Conservation (phyloP, 2,329 filamentous ascomycete genomes). For the Hypoxylon sp. region DNA sequence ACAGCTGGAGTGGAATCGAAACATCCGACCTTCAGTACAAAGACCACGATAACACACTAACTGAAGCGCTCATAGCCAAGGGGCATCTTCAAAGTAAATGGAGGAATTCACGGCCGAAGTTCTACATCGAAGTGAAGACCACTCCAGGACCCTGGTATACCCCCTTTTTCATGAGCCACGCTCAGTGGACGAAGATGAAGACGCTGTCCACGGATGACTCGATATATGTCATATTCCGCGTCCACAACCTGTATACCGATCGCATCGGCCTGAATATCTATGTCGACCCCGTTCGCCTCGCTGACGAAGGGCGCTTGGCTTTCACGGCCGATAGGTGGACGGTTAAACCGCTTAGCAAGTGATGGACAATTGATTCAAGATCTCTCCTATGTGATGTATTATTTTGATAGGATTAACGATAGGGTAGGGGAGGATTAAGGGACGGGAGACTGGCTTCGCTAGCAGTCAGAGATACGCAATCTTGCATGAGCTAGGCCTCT, state of each 20-base stretch:
- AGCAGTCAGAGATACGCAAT: background rate
- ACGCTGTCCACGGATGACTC: conserved; percentile 10
- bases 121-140: conserved; percentile 66
- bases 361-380: background rate
- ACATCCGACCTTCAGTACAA: conserved; percentile 63
- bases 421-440: background rate
- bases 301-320: conserved; percentile 13
- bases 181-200: conserved; percentile 54
- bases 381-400: background rate
- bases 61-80: conserved; percentile 53
- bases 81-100: conserved; percentile 53
- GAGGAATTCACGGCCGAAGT: conserved; percentile 52
- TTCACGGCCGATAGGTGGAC: conserved; percentile 37
- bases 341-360: conserved; percentile 12
- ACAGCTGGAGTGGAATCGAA: conserved; percentile 57
- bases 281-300: conserved; percentile 35
- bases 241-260: conserved; percentile 37
- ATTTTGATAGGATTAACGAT: background rate
- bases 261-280: conserved; percentile 38
- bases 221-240: conserved; percentile 44
- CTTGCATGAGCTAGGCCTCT: background rate
- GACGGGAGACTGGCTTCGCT: background rate
- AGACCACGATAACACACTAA: conserved; percentile 54
- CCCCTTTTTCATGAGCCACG: conserved; percentile 62
- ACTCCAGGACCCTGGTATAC: conserved; percentile 56